Conservation (phyloP, 768 basidiomycete species). For the Tricholoma saponaceum region DNA sequence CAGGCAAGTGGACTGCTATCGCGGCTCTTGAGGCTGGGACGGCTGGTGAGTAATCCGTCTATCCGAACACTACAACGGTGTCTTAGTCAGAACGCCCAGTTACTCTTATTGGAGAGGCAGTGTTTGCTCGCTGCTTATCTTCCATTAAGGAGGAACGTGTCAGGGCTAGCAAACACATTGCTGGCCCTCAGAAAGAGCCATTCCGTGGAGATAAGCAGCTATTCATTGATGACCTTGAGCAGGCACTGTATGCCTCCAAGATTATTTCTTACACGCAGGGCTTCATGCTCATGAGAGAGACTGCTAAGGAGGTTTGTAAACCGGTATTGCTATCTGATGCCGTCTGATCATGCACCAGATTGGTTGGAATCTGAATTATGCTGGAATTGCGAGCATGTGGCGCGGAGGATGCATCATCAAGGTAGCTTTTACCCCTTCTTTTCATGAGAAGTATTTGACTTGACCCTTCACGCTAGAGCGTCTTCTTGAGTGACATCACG, state of each 20-base stretch:
- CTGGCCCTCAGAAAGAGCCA: constrained; percentile 86
- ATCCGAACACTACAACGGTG: constrained; percentile 6
- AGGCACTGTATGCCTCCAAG: constrained; percentile 98
- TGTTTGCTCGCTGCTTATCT: constrained; percentile 97
- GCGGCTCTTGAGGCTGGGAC: constrained; percentile 91
- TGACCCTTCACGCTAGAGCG: constrained; percentile 45
- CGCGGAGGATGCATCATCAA: constrained; percentile 99
- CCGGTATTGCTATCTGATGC: neutral
- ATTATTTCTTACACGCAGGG: constrained; percentile 99
- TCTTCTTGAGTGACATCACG: constrained; percentile 93
- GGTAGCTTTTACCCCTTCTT: constrained; percentile 29
- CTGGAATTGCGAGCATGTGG: constrained; percentile 99
- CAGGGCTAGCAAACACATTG: constrained; percentile 87
- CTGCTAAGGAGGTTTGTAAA: constrained; percentile 79
- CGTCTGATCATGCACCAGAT: constrained; percentile 35
- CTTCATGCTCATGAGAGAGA: constrained; percentile 99
- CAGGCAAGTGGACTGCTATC: constrained; percentile 99
- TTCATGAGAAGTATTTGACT: neutral
- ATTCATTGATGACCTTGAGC: constrained; percentile 99
- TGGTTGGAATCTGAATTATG: constrained; percentile 92
- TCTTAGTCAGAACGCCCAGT: constrained; percentile 44
- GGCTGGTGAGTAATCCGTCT: constrained; percentile 49
- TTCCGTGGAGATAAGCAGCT: constrained; percentile 98
- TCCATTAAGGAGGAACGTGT: constrained; percentile 94
- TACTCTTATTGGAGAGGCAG: constrained; percentile 98